A percentile compares a stretch with the other conserved stretches of the same genome.
Conservation (phyloP, 2,329 filamentous ascomycete species). For the Pseudocercospora fijiensis region DNA sequence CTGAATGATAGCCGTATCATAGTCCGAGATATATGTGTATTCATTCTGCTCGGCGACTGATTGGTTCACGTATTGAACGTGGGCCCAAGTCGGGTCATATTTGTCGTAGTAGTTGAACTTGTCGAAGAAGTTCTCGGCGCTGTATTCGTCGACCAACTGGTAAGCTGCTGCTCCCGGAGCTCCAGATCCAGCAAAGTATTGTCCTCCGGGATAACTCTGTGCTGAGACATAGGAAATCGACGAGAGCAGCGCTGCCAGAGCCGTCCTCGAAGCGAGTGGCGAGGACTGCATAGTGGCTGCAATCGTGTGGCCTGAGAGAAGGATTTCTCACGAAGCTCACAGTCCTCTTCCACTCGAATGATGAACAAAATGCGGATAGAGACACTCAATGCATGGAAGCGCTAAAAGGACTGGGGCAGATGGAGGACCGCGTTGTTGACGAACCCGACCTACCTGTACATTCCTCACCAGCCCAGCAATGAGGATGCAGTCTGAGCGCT, state of each 20-base stretch:
- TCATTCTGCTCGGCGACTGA: conserved; percentile 38
- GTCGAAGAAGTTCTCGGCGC: conserved; percentile 35
- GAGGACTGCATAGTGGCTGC: conserved; percentile 29
- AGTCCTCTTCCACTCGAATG: background rate
- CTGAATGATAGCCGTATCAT: conserved; percentile 34
- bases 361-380: background rate
- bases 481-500: conserved; percentile 6
- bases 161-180: conserved; percentile 33
- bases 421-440: conserved; percentile 27
- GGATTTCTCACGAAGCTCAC: background rate
- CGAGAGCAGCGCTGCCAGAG: conserved; percentile 21
- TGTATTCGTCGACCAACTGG: conserved; percentile 36
- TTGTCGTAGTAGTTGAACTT: conserved; percentile 39
- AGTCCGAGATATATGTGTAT: conserved; percentile 27
- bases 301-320: background rate
- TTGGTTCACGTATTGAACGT: conserved; percentile 46
- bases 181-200: conserved; percentile 32
- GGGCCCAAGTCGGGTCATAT: conserved; percentile 37
- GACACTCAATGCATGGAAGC: background rate
- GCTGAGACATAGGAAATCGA: conserved; percentile 23
- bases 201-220: conserved; percentile 33
- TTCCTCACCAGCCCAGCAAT: conserved; percentile 20
- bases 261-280: conserved; percentile 29
- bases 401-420: conserved; percentile 2
- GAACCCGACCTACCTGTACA: conserved; percentile 22